Conservation (phyloP, 371 early-diverging fungal species). For the Mucor circinelloides region DNA sequence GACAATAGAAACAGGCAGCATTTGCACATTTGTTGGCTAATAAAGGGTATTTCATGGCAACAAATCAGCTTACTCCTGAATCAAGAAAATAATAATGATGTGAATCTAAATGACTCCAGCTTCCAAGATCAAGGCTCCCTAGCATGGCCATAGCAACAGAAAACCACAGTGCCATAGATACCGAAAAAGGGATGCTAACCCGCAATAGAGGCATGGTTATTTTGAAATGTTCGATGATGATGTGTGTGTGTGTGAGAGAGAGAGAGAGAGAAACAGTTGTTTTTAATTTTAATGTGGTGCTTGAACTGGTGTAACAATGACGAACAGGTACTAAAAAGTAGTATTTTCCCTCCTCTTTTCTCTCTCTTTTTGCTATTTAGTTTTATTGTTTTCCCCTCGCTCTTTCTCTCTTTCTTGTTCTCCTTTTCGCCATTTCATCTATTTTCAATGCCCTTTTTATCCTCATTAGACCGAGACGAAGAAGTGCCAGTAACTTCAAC, state of each 20-base stretch:
- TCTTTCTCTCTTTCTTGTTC: not conserved
- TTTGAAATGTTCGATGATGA: conserved; percentile 1
- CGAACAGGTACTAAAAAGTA: not conserved
- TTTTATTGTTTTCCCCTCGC: not conserved
- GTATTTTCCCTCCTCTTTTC: not conserved
- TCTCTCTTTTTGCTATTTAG: not conserved
- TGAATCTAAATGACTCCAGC: no score
- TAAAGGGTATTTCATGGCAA: no score
- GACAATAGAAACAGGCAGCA: not conserved
- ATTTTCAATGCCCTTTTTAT: conserved; percentile 17
- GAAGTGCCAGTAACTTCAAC: conserved; percentile 45
- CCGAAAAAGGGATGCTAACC: not conserved
- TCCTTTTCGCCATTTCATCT: not conserved
- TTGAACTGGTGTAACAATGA: conserved; percentile 5
- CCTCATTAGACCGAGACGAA: conserved; percentile 13
- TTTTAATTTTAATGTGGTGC: not conserved
- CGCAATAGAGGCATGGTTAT: not conserved
- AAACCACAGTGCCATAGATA: no score
- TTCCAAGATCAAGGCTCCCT: not conserved
- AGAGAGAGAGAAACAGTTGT: not conserved
- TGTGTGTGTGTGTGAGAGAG: no score
- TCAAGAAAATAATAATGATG: not conserved
- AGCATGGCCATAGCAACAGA: not conserved
- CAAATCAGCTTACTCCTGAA: not conserved
- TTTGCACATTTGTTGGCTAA: no score